Conservation (phyloP, 2,329 filamentous ascomycete species). For the Colletotrichum simmondsii region DNA sequence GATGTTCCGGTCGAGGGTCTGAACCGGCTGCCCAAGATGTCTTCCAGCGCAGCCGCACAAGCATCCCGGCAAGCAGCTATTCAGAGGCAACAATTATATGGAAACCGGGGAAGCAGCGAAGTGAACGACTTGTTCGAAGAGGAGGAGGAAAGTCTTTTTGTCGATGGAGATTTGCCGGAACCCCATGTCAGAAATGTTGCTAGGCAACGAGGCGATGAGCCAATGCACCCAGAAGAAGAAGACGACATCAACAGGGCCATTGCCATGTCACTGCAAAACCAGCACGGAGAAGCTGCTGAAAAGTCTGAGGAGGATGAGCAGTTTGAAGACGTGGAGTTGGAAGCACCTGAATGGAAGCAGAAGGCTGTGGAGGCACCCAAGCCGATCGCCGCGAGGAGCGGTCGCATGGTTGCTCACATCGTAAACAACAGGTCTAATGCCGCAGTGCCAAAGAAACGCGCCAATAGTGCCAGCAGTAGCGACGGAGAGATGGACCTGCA, state of each 20-base stretch:
- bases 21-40: conserved; percentile 79
- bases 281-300: conserved; percentile 55
- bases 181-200: conserved; percentile 2
- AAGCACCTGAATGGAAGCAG: conserved; percentile 65
- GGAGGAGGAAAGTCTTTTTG: conserved; percentile 69
- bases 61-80: conserved; percentile 9
- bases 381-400: conserved; percentile 62
- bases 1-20: conserved; percentile 92
- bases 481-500: conserved; percentile 86
- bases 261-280: conserved; percentile 81
- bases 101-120: conserved; percentile 14
- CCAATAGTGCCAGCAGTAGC: conserved; percentile 64
- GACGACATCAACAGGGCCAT: conserved; percentile 84
- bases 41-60: conserved; percentile 21
- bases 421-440: conserved; percentile 80
- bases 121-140: conserved; percentile 42
- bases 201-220: conserved; percentile 49
- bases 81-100: conserved; percentile 8
- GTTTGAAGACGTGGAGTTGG: conserved; percentile 61
- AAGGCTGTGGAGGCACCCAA: conserved; percentile 61
- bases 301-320: conserved; percentile 53
- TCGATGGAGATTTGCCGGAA: conserved; percentile 44
- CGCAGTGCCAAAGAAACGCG: conserved; percentile 59
- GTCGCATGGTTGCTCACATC: conserved; percentile 76
- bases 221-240: conserved; percentile 51